These are phyloP conservation scores for Cicer chorassanicum DNA, from an alignment of 306 rosid genomes.

Conservation along the genomic window DNA sequence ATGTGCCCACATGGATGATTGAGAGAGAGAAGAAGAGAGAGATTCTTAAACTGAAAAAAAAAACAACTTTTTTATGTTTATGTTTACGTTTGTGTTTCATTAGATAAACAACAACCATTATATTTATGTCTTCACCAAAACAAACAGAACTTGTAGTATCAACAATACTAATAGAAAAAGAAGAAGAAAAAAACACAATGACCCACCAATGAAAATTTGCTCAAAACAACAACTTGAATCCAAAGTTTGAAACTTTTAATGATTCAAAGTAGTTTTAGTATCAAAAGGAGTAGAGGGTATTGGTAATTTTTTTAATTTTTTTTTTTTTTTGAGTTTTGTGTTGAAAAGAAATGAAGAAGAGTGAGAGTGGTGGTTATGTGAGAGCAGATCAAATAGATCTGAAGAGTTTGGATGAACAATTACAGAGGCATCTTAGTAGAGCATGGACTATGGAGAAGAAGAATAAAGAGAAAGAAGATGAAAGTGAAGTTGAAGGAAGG, in stretches of 20 bases:
- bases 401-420: conserved; percentile 97
- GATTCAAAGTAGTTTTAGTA: conserved; percentile 16
- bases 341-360: conserved; percentile 67
- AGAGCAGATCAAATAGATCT: conserved; percentile 99
- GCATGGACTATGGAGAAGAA: conserved; percentile 96
- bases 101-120: conserved; percentile 46
- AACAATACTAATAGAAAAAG: conserved; percentile 19
- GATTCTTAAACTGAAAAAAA: background rate
- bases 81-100: background rate
- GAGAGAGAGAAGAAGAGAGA: conserved; percentile 60
- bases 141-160: background rate
- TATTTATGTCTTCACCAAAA: conserved; percentile 48
- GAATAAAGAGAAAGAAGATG: conserved; percentile 66
- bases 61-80: background rate
- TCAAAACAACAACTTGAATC: conserved; percentile 41
- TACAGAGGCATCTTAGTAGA: conserved; percentile 87
- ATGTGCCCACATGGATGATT: conserved; percentile 93
- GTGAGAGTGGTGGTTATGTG: conserved; percentile 80
- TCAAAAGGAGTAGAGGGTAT: conserved; percentile 34
- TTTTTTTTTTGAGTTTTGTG: background rate
- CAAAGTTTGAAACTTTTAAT: conserved; percentile 37
- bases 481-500: conserved; percentile 37
- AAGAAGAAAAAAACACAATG: conserved; percentile 10
- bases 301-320: background rate
- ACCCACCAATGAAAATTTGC: conserved; percentile 43